Percentiles rank a stretch among this genome's conserved stretches.
Evolutionary conservation across 2,329 filamentous ascomycete species (phyloP).

Genomic region (Stemphylium vesicarium): DNA sequence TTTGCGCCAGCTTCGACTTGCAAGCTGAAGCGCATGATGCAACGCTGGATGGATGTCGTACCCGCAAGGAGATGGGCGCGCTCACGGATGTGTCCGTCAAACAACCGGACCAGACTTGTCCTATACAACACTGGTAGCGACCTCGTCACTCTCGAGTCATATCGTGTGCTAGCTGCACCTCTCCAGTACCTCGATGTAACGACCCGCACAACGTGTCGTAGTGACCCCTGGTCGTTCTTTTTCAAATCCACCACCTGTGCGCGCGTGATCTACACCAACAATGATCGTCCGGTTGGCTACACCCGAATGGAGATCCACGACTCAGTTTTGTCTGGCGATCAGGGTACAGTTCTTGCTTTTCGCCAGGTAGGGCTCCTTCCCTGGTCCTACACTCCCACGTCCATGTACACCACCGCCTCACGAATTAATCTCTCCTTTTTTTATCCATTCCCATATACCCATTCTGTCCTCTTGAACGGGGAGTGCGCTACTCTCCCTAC

Average conservation of each 20-base stretch:
- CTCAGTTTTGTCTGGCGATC: slow-evolving; percentile 5
- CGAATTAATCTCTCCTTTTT: background rate
- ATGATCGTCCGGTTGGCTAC: slow-evolving; percentile 14
- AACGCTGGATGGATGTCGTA: slow-evolving; percentile 6
- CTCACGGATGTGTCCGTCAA: slow-evolving; percentile 24
- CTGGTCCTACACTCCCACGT: slow-evolving; percentile 4
- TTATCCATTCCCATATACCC: background rate
- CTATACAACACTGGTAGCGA: slow-evolving; percentile 14
- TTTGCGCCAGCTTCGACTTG: slow-evolving; percentile 14
- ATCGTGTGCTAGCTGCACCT: background rate
- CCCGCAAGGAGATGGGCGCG: slow-evolving; percentile 5
- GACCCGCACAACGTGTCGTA: slow-evolving; percentile 2
- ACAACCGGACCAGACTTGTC: slow-evolving; percentile 18
- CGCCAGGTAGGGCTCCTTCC: background rate
- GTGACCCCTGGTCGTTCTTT: background rate
- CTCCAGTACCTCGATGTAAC: background rate
- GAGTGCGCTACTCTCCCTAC: background rate
- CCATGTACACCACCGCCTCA: background rate
- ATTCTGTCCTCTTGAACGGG: background rate
- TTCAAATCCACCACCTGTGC: background rate
- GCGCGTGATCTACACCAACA: slow-evolving; percentile 3
- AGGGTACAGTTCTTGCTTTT: slow-evolving; percentile 8
- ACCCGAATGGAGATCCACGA: slow-evolving; percentile 14
- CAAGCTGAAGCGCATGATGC: slow-evolving; percentile 7
- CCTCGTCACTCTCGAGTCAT: background rate